A percentile compares a stretch with the other conserved stretches of the same genome.
Evolutionary conservation across 495 filamentous ascomycete genomes (phyloP).

Genomic region (Penicillium soppii): DNA sequence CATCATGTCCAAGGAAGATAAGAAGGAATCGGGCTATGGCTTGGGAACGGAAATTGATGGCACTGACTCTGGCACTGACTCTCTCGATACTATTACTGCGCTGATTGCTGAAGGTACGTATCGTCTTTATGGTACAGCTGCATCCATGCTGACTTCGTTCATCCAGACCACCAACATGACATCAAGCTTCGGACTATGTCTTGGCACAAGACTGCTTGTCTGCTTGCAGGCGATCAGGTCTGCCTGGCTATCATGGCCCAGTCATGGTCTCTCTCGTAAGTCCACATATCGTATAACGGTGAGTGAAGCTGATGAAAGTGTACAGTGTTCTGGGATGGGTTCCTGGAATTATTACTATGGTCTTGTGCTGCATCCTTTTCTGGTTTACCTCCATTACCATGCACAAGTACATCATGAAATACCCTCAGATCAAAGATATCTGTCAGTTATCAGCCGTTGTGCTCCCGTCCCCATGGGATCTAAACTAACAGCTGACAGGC

Average conservation of each 20-base stretch:
- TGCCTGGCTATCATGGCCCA: slow-evolving; percentile 52
- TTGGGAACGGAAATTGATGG: slow-evolving; percentile 13
- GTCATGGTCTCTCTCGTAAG: slow-evolving; percentile 46
- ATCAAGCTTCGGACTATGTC: slow-evolving; percentile 50
- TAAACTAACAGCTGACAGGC: slow-evolving; percentile 5
- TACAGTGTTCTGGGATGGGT: slow-evolving; percentile 47
- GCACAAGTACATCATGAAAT: slow-evolving; percentile 48
- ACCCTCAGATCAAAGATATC: slow-evolving; percentile 47
- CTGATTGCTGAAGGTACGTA: slow-evolving; percentile 25
- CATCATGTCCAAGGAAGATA: slow-evolving; percentile 13
- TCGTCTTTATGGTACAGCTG: background rate
- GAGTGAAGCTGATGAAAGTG: background rate
- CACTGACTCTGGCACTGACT: slow-evolving; percentile 12
- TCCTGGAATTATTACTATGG: slow-evolving; percentile 42
- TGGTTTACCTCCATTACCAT: slow-evolving; percentile 48
- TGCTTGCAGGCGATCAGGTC: slow-evolving; percentile 47
- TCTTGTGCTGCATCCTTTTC: slow-evolving; percentile 35
- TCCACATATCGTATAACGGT: background rate
- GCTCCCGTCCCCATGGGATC: background rate
- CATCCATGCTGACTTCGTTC: background rate
- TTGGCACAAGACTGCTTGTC: slow-evolving; percentile 46
- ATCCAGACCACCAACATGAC: slow-evolving; percentile 42
- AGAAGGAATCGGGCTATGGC: slow-evolving; percentile 8
- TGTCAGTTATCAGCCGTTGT: slow-evolving; percentile 25
- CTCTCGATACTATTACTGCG: slow-evolving; percentile 23